Base-by-base conservation (phyloP, 805 yeast genomes). In the Yarrowia bubula region DNA sequence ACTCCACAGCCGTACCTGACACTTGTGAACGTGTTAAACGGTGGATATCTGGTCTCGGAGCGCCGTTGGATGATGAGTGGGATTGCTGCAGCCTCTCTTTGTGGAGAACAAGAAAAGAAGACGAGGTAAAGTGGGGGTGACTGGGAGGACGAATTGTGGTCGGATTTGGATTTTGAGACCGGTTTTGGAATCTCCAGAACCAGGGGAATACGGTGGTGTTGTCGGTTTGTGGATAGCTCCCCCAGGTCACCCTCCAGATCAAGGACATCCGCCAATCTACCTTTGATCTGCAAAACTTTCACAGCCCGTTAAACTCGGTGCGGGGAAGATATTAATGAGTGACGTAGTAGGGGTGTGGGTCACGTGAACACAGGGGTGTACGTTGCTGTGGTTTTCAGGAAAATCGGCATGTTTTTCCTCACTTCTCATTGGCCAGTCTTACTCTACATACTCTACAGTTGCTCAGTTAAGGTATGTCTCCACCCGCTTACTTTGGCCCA, bases 261-360 rank as follows among this genome's bases (percentile, higher is more conserved):
- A 13, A n/a, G 11, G 28, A 47, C 5, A 11, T 5, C 9, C n/a
- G n/a, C n/a, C 3, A 7, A 32, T 33, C 46, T 32, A 32, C 39
- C 39, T 47, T 35, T 48, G 55, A 48, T 48, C 55, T 33, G 55
- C 55, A 48, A 10, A 48, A 48, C 53, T 48, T 17, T 48, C 53
- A 46, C 35, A 39, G 41, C 18, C 55, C 55, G 18, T 48, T 48
- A 17, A 18, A 35, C 55, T 48, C 55, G 55, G 55, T 48, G 55
- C 55, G 55, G 55, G 55, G 55, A 48, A 48, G 55, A 48, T 15
- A 38, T 33, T 15, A 38, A 7, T 38, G 31, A 35, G 50, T 32
- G 39, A 48, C 38, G 55, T 35, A 11, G 51, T 6, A 8, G 35
- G 28, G 28, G 28, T 22, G 28, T 3, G 28, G 28, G 51, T 47